These are phyloP conservation scores for Herpetomonas samuelpessoai DNA, from an alignment of 208 protist genomes.

Conservation along the genomic window DNA sequence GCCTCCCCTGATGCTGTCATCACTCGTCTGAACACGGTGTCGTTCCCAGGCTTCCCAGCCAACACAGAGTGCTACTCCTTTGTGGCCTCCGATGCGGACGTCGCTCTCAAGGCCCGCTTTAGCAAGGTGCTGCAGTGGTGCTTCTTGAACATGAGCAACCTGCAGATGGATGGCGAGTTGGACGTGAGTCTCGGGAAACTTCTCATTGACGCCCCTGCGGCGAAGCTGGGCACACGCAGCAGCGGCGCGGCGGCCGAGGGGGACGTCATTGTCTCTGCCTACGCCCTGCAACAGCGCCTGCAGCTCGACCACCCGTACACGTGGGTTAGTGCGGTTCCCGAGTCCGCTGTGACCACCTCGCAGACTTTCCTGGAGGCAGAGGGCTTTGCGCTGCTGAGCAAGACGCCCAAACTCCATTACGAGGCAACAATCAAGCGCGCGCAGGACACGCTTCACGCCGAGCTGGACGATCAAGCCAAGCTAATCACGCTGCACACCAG, in stretches of 20 bases:
- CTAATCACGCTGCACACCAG: conserved; percentile 52
- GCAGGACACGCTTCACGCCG: conserved; percentile 58
- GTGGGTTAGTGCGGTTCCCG: conserved; percentile 66
- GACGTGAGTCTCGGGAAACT: conserved; percentile 77
- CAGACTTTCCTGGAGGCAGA: conserved; percentile 28
- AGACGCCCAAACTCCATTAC: conserved; percentile 42
- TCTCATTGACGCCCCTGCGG: conserved; percentile 39
- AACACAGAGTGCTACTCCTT: conserved; percentile 92
- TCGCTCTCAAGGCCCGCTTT: conserved; percentile 66
- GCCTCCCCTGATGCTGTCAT: conserved; percentile 75
- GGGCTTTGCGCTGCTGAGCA: neutral
- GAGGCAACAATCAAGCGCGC: conserved; percentile 76
- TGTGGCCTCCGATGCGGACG: conserved; percentile 50
- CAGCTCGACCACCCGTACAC: conserved; percentile 84
- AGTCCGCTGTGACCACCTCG: conserved; percentile 34
- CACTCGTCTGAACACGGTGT: conserved; percentile 84
- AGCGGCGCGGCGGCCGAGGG: conserved; percentile 1
- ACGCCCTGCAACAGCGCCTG: conserved; percentile 87
- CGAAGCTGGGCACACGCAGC: neutral
- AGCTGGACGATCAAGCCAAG: conserved; percentile 63
- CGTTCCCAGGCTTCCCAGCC: conserved; percentile 83
- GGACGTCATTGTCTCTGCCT: conserved; percentile 73
- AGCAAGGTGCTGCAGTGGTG: conserved; percentile 93
- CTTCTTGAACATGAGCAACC: conserved; percentile 88
- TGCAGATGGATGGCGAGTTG: conserved; percentile 90